Evolutionary conservation across 768 basidiomycete species (phyloP), one percentile per base, ranked within the genome.

Genomic region (Naganishia antarctica): DNA sequence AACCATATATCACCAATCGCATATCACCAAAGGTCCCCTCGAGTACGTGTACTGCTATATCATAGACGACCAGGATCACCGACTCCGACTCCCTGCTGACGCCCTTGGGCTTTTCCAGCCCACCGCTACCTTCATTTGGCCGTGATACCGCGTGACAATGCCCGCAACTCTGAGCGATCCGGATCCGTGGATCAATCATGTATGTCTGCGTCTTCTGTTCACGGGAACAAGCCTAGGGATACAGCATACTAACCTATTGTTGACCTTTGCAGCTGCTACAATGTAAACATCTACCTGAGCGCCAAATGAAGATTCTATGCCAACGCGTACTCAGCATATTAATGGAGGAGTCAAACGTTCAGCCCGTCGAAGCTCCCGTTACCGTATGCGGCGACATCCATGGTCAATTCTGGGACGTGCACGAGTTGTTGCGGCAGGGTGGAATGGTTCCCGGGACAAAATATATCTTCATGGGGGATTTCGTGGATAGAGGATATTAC

Each of bases 381-480:
- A 99, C 96, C 51, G 96, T 99, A 65, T 99, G 96, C 75, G 96
- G 96, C 66, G 96, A 99, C 81, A 98, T 99, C 68, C 96, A 99
- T 77, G 96, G 96, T 50, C 96, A 99, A 86, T 99, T 99, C 80
- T 98, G 91, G 91, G 94, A 98, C 74, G 81, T 98, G 29, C 69
- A 92, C 85, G 80, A 79, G 86, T 87, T 98, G 44, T 97, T 99
- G 81, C 87, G 93, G 61, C 97, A 98, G 76, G 96, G 96, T 60
- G 96, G 96, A 53, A 94, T 96, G 81, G 94, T 91, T 15, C 96
- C 96, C 46, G 92, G 96, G 79, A 99, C 96, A 69, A 99, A 97
- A 81, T 99, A 99, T 79, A 88, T 99, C 73, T 99, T 98, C 82
- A 99, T 99, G 96, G 96, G 96, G 29, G 96, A 99, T 82, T 99